A percentile compares a stretch with the other conserved stretches of the same genome.
These are phyloP conservation scores for Zelopaecilomyces penicillatus DNA, from an alignment of 2,329 filamentous ascomycete genomes.

Conservation along the genomic window DNA sequence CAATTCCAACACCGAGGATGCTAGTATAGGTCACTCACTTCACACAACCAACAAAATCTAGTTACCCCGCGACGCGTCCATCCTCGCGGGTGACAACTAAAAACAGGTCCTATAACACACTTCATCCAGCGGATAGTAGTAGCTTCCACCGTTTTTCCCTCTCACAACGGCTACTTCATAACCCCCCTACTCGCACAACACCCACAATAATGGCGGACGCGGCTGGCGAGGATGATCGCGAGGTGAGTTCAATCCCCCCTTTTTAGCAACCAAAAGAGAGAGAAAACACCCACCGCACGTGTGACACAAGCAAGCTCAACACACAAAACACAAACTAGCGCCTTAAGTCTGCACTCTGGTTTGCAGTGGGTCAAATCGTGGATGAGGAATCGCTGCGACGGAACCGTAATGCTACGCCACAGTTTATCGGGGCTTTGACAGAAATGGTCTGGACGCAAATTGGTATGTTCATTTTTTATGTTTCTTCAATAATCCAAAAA, in stretches of 20 bases:
- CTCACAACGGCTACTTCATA: background rate
- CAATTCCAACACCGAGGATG: too few relatives aligned
- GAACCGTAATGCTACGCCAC: conserved; percentile 77
- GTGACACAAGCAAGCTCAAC: background rate
- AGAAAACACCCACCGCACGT: background rate
- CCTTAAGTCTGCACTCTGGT: conserved; percentile 79
- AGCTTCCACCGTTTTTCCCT: conserved; percentile 1
- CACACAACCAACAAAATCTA: too few relatives aligned
- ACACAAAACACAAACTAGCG: conserved; percentile 40
- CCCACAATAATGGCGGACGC: conserved; percentile 23
- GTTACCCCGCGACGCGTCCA: too few relatives aligned
- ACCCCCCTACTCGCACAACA: too few relatives aligned
- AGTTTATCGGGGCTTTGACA: conserved; percentile 80
- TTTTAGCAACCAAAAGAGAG: background rate
- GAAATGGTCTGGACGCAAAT: conserved; percentile 85
- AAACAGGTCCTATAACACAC: too few relatives aligned
- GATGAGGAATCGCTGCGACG: conserved; percentile 61
- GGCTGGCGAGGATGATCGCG: conserved; percentile 25
- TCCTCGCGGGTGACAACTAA: too few relatives aligned
- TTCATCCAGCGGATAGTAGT: too few relatives aligned
- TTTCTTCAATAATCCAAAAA: background rate
- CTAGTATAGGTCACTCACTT: too few relatives aligned
- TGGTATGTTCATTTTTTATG: conserved; percentile 37
- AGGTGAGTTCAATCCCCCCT: conserved; percentile 17
- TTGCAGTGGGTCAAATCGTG: conserved; percentile 75